Evolutionary conservation across 2,329 filamentous ascomycete genomes (phyloP).

Genomic region (Cytospora leucostoma): DNA sequence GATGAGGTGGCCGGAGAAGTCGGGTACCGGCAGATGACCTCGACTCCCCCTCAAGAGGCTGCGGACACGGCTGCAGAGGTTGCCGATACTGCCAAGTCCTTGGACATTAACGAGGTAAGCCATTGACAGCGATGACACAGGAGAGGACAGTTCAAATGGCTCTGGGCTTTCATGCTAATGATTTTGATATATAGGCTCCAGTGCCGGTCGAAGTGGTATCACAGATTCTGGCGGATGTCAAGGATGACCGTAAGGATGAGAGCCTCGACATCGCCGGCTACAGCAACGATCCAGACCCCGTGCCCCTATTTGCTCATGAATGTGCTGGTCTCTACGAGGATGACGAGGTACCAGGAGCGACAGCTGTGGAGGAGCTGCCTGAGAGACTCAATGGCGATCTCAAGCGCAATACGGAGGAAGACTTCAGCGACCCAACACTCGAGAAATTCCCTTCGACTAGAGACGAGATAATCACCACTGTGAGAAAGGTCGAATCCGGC

Average conservation of each 20-base stretch:
- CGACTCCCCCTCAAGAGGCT: constrained; percentile 42
- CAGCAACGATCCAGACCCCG: constrained; percentile 19
- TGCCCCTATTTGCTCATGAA: constrained; percentile 38
- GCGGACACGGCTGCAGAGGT: constrained; percentile 48
- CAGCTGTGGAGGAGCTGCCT: constrained; percentile 35
- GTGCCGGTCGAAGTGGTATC: not conserved
- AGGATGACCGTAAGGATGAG: constrained; percentile 18
- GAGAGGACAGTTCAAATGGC: not conserved
- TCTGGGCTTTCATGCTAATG: constrained; percentile 1
- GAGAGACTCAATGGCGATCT: not conserved
- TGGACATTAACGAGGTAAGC: constrained; percentile 20
- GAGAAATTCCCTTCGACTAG: constrained; percentile 51
- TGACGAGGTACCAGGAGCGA: constrained; percentile 32
- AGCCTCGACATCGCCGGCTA: constrained; percentile 20
- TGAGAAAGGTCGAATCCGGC: constrained; percentile 49
- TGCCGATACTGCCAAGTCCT: constrained; percentile 42
- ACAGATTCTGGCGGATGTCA: constrained; percentile 17
- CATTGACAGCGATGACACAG: too few species aligned
- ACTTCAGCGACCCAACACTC: constrained; percentile 50
- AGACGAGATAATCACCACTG: constrained; percentile 46
- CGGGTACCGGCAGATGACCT: constrained; percentile 39
- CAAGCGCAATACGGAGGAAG: constrained; percentile 36
- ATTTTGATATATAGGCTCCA: constrained; percentile 4
- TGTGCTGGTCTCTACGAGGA: constrained; percentile 45
- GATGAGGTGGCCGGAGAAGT: constrained; percentile 38